phyloP scores from a whole-genome alignment of 768 basidiomycete species.

The Xerocomellus dryophilus region DNA sequence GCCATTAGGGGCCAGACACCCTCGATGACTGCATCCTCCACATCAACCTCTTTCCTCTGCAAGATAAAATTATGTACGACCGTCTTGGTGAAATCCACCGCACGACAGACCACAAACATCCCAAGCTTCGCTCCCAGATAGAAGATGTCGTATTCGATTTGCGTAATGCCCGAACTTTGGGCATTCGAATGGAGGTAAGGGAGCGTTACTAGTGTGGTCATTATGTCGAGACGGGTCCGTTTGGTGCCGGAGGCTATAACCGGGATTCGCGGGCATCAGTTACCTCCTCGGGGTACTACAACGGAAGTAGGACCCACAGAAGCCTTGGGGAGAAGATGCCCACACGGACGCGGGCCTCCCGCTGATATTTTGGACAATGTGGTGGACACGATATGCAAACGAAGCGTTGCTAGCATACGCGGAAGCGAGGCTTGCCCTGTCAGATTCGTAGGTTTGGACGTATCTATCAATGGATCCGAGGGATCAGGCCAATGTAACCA shows the following conservation, averaged over 20 bases:
- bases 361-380: background rate
- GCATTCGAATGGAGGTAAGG: slow-evolving; percentile 24
- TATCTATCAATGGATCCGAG: slow-evolving; percentile 21
- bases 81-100: slow-evolving; percentile 12
- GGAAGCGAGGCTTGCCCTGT: slow-evolving; percentile 33
- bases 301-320: slow-evolving; percentile 15
- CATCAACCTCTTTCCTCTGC: slow-evolving; percentile 28
- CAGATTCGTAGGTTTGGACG: slow-evolving; percentile 30
- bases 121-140: slow-evolving; percentile 29
- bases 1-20: slow-evolving; percentile 32
- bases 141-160: slow-evolving; percentile 30
- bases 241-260: slow-evolving; percentile 19
- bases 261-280: background rate
- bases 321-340: slow-evolving; percentile 2
- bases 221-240: slow-evolving; percentile 28
- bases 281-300: background rate
- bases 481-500: slow-evolving; percentile 1
- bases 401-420: slow-evolving; percentile 31
- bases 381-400: slow-evolving; percentile 29
- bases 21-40: slow-evolving; percentile 27
- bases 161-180: slow-evolving; percentile 1
- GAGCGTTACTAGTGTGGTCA: slow-evolving; percentile 23
- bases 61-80: slow-evolving; percentile 32
- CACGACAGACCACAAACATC: slow-evolving; percentile 29
- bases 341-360: background rate